These are phyloP conservation scores for Sporothrix brasiliensis DNA, from an alignment of 2,329 filamentous ascomycete species.

Conservation along the genomic window DNA sequence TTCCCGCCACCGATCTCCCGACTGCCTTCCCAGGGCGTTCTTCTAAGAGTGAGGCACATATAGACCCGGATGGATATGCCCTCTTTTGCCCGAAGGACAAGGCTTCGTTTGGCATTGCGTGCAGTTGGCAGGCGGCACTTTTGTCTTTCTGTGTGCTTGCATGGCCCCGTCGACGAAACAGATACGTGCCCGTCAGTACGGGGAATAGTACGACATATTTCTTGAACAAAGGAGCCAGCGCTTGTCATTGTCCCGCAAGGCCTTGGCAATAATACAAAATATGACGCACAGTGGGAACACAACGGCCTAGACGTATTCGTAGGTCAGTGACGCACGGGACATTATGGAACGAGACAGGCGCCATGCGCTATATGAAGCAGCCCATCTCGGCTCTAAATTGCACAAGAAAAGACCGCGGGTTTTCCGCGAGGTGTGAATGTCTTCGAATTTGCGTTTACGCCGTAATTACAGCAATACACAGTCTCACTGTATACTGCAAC, in stretches of 20 bases:
- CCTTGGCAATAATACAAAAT: not conserved
- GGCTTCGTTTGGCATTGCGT: slow-evolving; percentile 15
- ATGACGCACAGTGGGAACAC: not conserved
- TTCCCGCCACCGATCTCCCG: slow-evolving; percentile 13
- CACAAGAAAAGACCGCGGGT: no score
- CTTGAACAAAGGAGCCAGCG: slow-evolving; percentile 6
- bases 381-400: not conserved
- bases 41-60: not conserved
- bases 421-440: no score
- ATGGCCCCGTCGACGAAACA: not conserved
- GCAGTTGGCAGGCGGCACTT: not conserved
- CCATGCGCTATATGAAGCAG: slow-evolving; percentile 7
- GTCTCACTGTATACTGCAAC: no score
- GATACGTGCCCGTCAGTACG: slow-evolving; percentile 6
- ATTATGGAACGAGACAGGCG: slow-evolving; percentile 18
- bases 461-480: not conserved
- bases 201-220: not conserved
- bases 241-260: not conserved
- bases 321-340: not conserved
- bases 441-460: not conserved
- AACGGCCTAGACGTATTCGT: not conserved
- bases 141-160: not conserved
- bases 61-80: slow-evolving; percentile 5
- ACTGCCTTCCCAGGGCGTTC: not conserved
- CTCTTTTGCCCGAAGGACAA: slow-evolving; percentile 1